Evolutionary conservation across 768 basidiomycete species (phyloP), one percentile per base, ranked within the genome.

Genomic region (Mycena floridula): DNA sequence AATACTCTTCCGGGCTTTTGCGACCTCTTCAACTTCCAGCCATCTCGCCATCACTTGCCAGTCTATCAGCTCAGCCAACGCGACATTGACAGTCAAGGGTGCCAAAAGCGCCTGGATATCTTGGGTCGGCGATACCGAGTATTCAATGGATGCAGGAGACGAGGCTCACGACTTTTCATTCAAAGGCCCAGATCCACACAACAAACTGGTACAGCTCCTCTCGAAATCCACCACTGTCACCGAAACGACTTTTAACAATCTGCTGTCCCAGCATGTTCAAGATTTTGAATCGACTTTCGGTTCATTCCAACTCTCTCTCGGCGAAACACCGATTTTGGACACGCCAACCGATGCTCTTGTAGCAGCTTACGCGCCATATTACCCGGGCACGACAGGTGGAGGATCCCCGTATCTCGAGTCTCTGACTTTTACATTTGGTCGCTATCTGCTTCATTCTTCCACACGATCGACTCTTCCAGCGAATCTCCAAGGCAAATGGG

Each of bases 401-500:
- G 82, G 81, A 5, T 76, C 86, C 49, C 54, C 72, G 25, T 87
- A 87, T 54, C 50, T 89, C 21, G 85, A 89, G 57, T 86, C 82
- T 83, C 40, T 89, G 27, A 46, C 79, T 49, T 87, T 88, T 61
- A 85, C 87, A 56, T 81, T 71, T 52, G 85, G 83, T 18, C 66
- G 85, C 40, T 87, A 88, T 51, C 54, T 88, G 54, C 66, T 87
- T 18, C 65, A 69, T 22, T 72, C 74, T 47, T 83, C 82, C 51
- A 74, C 79, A 7, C 66, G 83, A 49, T 82, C 86, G 2, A 50
- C 51, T 2, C 65, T 89, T 18, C 85, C 85, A 0, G 75, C 83
- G 7, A 88, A 88, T 58, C 52, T 89, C 47, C 86, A 87, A 52
- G 86, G 85, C 0, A 80, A 79, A 51, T 88, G 85, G 86, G 81